A percentile compares a stretch with the other conserved stretches of the same genome.
Conservation (phyloP, 2,329 filamentous ascomycete genomes). For the Scedosporium aurantiacum region DNA sequence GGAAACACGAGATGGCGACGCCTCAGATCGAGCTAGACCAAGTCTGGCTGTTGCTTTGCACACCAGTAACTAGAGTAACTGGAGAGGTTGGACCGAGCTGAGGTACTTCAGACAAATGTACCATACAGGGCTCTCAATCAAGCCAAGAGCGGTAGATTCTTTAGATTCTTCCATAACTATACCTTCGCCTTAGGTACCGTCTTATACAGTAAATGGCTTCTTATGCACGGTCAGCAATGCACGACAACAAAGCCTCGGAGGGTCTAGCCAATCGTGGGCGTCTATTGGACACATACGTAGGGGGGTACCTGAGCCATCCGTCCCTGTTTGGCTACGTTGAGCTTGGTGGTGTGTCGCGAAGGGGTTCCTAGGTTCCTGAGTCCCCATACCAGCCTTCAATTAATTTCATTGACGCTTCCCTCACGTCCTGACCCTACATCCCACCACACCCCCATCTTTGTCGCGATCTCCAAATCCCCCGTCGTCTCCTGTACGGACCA, state of each 20-base stretch:
- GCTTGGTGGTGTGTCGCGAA: background rate
- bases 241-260: slow-evolving; percentile 6
- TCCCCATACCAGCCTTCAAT: background rate
- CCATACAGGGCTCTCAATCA: background rate
- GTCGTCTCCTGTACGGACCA: background rate
- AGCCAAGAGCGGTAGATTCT: background rate
- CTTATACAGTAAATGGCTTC: background rate
- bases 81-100: background rate
- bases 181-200: background rate
- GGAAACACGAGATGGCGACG: background rate
- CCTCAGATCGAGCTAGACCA: background rate
- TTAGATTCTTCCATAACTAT: background rate
- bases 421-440: background rate
- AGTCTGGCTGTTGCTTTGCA: background rate
- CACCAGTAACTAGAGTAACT: background rate
- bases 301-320: background rate
- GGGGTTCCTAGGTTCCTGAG: background rate
- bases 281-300: background rate
- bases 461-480: background rate
- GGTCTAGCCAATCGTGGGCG: background rate
- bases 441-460: background rate
- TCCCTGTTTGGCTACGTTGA: background rate
- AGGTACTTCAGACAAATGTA: background rate
- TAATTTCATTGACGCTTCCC: background rate
- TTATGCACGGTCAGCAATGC: background rate